A percentile compares a stretch with the other conserved stretches of the same genome.
These are phyloP conservation scores for Xerocomus potaroensis DNA, from an alignment of 768 basidiomycete species.

Conservation along the genomic window DNA sequence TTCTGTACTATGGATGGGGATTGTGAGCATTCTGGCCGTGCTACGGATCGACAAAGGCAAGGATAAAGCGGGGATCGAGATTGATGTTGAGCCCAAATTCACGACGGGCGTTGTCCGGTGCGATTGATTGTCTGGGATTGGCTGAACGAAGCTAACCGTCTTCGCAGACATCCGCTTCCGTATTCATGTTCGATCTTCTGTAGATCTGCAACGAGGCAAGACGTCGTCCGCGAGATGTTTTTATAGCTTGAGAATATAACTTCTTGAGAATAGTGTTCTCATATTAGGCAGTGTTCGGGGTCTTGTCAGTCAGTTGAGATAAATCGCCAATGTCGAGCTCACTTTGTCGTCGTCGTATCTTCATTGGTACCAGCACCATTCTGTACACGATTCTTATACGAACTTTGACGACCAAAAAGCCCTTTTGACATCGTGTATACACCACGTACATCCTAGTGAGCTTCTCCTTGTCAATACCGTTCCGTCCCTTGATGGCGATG, in stretches of 20 bases:
- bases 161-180: constrained; percentile 28
- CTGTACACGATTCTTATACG: constrained; percentile 14
- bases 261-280: not conserved
- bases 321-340: constrained; percentile 20
- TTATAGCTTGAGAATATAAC: no score
- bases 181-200: constrained; percentile 28
- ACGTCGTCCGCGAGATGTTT: constrained; percentile 11
- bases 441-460: constrained; percentile 11
- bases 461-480: not conserved
- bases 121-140: constrained; percentile 12
- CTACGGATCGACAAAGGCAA: constrained; percentile 22
- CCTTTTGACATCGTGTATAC: constrained; percentile 9
- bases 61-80: constrained; percentile 20
- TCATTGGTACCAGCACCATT: not conserved
- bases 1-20: constrained; percentile 28
- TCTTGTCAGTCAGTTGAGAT: constrained; percentile 9
- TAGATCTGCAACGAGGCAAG: constrained; percentile 26
- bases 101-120: constrained; percentile 31
- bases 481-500: constrained; percentile 2
- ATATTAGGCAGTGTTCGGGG: constrained; percentile 22
- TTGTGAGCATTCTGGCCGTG: constrained; percentile 26
- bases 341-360: constrained; percentile 5
- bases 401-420: constrained; percentile 12
- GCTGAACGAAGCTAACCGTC: constrained; percentile 12
- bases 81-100: constrained; percentile 28